Evolutionary conservation across 192 early-diverging fungal genomes (phyloP), one percentile per base, ranked within the genome.

Genomic region (Thoreauomyces humboldtii): DNA sequence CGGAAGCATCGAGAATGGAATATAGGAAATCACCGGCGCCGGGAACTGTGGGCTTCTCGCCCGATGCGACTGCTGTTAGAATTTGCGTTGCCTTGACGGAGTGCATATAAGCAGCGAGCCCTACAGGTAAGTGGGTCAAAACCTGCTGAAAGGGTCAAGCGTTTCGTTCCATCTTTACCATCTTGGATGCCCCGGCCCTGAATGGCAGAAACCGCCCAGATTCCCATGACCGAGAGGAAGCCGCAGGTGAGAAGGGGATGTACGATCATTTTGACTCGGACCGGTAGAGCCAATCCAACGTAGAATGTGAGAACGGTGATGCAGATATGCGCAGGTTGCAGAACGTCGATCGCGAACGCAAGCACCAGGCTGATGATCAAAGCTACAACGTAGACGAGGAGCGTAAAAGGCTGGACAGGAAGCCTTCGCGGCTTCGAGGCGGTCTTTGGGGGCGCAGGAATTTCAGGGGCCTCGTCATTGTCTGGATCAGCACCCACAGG

Each of bases 211-310:
- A 62, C 34, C 25, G 44, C 42, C 60, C 60, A 62, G 4, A 62
- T 29, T 7, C 45, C 31, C 60, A 62, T 42, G 7, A 62, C 33
- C 2, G 44, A 33, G 22, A 62, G 24, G 1, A 45, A 24, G 2
- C 44, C 60, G 45, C 60, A 62, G 21, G 46, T 50, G 12, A 62
- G 45, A 9, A 62, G 46, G 29, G 60, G 60, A 62, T 62, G 60
- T 24, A 62, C 17, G 4, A 62, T 24, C 22, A 32, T 48, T 33
- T 48, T 62, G 45, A 34, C 44, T 44, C 4, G 29, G 27, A 25
- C 24, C 25, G 60, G 60, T 15, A 62, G 1, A 27, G 60, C 60
- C 6, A 62, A 22, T 4, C 60, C 60, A 0, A 62, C 15, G 32
- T 42, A 48, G 0, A 29, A 62, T 4, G 60, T 33, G 17, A 62